A percentile compares a stretch with the other conserved stretches of the same genome.
These are phyloP conservation scores for Talaromyces sp. DNA, from an alignment of 2,329 filamentous ascomycete species.

Conservation along the genomic window DNA sequence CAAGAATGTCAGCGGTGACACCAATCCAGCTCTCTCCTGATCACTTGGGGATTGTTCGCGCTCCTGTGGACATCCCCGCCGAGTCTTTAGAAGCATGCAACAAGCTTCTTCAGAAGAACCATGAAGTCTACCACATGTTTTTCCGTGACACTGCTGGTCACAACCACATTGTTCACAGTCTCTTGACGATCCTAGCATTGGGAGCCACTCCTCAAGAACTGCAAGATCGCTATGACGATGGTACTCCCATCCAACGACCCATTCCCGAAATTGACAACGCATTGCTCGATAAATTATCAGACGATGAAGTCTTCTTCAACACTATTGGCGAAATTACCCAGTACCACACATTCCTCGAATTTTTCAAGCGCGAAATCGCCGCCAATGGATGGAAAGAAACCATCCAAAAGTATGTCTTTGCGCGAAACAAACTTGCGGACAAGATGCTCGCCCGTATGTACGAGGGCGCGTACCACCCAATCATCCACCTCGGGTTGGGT, in stretches of 20 bases:
- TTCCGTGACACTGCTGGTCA: constrained; percentile 27
- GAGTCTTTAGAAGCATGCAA: constrained; percentile 21
- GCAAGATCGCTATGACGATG: constrained; percentile 30
- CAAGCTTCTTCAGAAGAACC: constrained; percentile 32
- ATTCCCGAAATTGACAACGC: constrained; percentile 28
- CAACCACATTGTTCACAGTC: constrained; percentile 34
- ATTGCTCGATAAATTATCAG: constrained; percentile 28
- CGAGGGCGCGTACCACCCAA: constrained; percentile 63
- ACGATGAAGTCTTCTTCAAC: neutral
- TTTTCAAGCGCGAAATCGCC: constrained; percentile 68
- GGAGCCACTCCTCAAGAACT: constrained; percentile 31
- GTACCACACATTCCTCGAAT: constrained; percentile 65
- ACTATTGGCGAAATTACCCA: constrained; percentile 47
- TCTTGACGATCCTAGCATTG: constrained; percentile 33
- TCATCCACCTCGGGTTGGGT: constrained; percentile 81
- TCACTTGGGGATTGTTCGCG: constrained; percentile 1
- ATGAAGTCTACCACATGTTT: constrained; percentile 34
- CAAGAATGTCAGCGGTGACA: neutral
- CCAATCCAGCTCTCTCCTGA: neutral
- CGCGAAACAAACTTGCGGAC: constrained; percentile 58
- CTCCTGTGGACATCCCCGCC: neutral
- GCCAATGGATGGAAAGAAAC: constrained; percentile 57
- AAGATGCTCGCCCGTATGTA: constrained; percentile 65
- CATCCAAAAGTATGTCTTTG: constrained; percentile 63
- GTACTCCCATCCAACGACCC: constrained; percentile 27